Evolutionary conservation across 2,329 filamentous ascomycete genomes (phyloP), one percentile per base, ranked within the genome.

Genomic region (Drechslerella coelobrocha): DNA sequence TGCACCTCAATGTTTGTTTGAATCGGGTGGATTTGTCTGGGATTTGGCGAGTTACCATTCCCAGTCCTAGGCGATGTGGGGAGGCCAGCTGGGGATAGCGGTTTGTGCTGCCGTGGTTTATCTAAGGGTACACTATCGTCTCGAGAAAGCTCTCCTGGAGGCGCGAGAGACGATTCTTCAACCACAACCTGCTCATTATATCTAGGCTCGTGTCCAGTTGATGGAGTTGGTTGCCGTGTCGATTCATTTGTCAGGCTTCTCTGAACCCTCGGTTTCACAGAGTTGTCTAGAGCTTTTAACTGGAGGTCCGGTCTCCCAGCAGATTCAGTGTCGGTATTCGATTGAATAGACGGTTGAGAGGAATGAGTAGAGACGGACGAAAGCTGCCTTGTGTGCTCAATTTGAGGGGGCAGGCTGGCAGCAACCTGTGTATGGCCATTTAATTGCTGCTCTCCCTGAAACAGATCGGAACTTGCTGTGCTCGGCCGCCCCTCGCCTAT

Each of bases 1-100:
- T 60, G 62, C 37, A 21, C 68, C 60, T 71, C 66, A 55, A 61
- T 53, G 41, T 59, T 74, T 61, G 51, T 73, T 63, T 31, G 63
- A 34, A 61, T 61, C 23, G 57, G 56, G 29, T 41, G 60, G 24
- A 61, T 47, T n/a, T 68, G 43, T 37, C 45, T 54, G 8, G 17
- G 27, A 54, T 60, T 63, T 10, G 65, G 47, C 26, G 65, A 50
- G n/a, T 61, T 37, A 5, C 51, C 65, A 26, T 47, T 45, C 34
- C 51, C 48, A 7, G 41, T 47, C n/a, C 56, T 57, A 23, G 65
- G 65, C 5, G 65, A 61, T 0, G 45, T 69, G 19, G 65, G 65
- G 21, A 69, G 45, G n/a, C 57, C 65, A 7, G 27, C 63, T 39
- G 51, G 52, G 2, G 34, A 47, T 12, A 47, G 17, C 14, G 56